Evolutionary conservation across 164 flowering plant species (phyloP).

Genomic region (Nymphaea colorata): DNA sequence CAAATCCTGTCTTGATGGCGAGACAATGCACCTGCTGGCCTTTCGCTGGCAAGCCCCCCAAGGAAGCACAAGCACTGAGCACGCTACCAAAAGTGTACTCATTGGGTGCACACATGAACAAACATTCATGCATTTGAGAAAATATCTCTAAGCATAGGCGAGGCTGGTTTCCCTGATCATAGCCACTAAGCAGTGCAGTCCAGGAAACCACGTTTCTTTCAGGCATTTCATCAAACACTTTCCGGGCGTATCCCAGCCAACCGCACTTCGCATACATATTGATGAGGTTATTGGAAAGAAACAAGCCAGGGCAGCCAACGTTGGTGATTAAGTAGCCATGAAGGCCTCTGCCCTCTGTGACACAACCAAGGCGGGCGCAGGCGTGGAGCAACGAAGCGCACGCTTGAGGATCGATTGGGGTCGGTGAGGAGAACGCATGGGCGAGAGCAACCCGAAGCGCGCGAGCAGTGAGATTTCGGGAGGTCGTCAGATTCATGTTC

Average conservation of each 20-base stretch:
- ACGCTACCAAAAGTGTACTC: constrained; percentile 57
- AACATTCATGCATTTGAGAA: constrained; percentile 16
- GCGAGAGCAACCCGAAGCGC: no score
- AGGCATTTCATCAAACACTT: constrained; percentile 68
- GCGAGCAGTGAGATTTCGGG: no score
- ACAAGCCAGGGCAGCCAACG: constrained; percentile 18
- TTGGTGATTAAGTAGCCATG: constrained; percentile 31
- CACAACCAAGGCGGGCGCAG: constrained; percentile 26
- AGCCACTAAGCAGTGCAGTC: constrained; percentile 60
- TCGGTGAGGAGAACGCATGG: no score
- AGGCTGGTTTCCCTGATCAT: constrained; percentile 26
- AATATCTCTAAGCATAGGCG: constrained; percentile 40
- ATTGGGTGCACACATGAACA: constrained; percentile 30
- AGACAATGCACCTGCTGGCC: constrained; percentile 63
- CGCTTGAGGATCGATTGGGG: constrained; percentile 11
- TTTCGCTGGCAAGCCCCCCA: constrained; percentile 5
- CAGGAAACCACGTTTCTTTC: constrained; percentile 55
- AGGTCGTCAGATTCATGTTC: no score
- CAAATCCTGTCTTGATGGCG: constrained; percentile 39
- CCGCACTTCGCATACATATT: constrained; percentile 57
- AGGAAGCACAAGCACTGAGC: constrained; percentile 29
- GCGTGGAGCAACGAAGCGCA: constrained; percentile 37
- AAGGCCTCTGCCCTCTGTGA: constrained; percentile 26
- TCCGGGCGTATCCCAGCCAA: constrained; percentile 22
- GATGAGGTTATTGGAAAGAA: constrained; percentile 41